Base-by-base conservation (phyloP, 768 basidiomycete genomes). In the Amylocystis lapponica region DNA sequence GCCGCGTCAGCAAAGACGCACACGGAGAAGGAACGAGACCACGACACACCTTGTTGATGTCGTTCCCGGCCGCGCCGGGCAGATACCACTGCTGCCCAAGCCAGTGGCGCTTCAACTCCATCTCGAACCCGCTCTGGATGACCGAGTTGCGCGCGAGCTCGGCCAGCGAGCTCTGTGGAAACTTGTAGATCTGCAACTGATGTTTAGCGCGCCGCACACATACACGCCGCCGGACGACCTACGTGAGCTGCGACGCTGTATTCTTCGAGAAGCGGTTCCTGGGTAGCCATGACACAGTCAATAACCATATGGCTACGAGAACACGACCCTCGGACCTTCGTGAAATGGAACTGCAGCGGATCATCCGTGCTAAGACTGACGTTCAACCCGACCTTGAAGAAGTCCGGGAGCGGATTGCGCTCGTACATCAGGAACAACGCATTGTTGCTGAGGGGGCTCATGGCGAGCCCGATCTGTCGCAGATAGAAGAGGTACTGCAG, bases 141-240 rank as follows among this genome's bases (percentile, higher is more conserved):
- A 98, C 96, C 0, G 92, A 95, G 67, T 99, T 99, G 32, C 96
- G 82, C n/a, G 96, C 96, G 10, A 99, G 76, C 64, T 99, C 96
- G 11, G 94, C 96, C 45, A 99, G 70, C 0, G 89, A 92, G 52
- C 86, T 88, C 61, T 91, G 95, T 0, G 95, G 89, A 39, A 98
- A 67, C 66, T 97, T 98, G 66, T 97, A 96, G 46, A 99, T 98
- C 84, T 96, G 55, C 33, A 47, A 41, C 29, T 32, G n/a, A 46
- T 44, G 7, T 14, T 7, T 20, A 14, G n/a, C n/a, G n/a, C n/a
- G n/a, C n/a, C n/a, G n/a, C n/a, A n/a, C n/a, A n/a, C n/a, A n/a
- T n/a, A n/a, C n/a, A n/a, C n/a, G n/a, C 7, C n/a, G 21, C 3
- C 27, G 33, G 44, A 33, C 30, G 11, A 60, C 83, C 54, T 49